These are phyloP conservation scores for Eragrostis nindensis DNA, from an alignment of 176 grass and related monocot genomes.

Conservation along the genomic window DNA sequence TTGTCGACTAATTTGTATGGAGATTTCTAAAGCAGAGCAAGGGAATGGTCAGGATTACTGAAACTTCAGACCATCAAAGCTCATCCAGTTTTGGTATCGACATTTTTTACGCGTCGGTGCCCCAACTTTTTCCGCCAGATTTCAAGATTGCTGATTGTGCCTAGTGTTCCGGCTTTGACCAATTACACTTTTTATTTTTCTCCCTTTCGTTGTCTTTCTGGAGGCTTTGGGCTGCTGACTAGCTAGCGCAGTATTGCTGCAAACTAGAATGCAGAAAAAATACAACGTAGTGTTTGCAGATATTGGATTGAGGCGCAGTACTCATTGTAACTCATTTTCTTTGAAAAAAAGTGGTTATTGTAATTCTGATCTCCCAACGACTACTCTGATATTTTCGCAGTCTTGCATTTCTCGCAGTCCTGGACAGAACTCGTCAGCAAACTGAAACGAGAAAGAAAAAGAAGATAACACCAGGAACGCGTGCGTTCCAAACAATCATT, in stretches of 20 bases:
- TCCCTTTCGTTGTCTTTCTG: not conserved
- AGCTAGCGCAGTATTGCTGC: not conserved
- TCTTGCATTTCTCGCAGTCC: too few species aligned
- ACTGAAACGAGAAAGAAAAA: too few species aligned
- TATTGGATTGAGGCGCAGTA: conserved; percentile 20
- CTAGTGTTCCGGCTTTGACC: not conserved
- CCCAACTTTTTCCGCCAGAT: too few species aligned
- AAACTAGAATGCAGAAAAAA: not conserved
- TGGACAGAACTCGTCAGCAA: too few species aligned
- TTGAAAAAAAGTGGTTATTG: too few species aligned
- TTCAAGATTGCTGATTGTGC: not conserved
- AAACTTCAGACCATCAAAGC: not conserved
- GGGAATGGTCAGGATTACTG: not conserved
- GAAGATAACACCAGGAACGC: too few species aligned
- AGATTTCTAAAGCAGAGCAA: not conserved
- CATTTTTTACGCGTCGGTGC: not conserved
- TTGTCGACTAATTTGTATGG: not conserved
- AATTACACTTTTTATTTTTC: not conserved
- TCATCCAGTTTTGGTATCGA: not conserved
- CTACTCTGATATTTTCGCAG: too few species aligned
- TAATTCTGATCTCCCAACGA: too few species aligned
- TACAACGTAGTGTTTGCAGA: not conserved
- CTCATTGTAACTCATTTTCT: too few species aligned
- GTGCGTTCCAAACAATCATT: too few species aligned
- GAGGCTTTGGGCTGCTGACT: not conserved